phyloP scores from a whole-genome alignment of 192 early-diverging fungal genomes.

The Entomortierella chlamydospora region DNA sequence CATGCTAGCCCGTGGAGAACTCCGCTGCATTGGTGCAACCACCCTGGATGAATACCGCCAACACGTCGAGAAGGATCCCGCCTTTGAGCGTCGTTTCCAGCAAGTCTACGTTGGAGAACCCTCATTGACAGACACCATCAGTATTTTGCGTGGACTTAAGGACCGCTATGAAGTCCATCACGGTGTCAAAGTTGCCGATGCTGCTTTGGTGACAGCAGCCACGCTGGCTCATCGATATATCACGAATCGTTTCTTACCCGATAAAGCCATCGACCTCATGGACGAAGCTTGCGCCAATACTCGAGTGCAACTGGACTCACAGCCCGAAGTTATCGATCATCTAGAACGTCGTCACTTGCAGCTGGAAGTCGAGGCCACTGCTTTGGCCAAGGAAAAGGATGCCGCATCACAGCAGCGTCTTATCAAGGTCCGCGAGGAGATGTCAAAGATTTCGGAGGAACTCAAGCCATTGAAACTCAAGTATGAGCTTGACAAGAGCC shows the following conservation, averaged over 20 bases:
- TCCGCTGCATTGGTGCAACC: slow-evolving; percentile 96
- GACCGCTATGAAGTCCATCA: slow-evolving; percentile 86
- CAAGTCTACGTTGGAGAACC: slow-evolving; percentile 86
- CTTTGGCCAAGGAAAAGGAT: slow-evolving; percentile 94
- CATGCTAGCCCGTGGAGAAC: slow-evolving; percentile 97
- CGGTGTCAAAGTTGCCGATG: slow-evolving; percentile 83
- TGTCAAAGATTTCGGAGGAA: slow-evolving; percentile 84
- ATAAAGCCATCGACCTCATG: slow-evolving; percentile 87
- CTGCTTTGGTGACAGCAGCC: slow-evolving; percentile 81
- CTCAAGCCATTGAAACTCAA: slow-evolving; percentile 88
- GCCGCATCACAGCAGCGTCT: slow-evolving; percentile 82
- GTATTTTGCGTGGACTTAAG: slow-evolving; percentile 84
- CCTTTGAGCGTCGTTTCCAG: slow-evolving; percentile 87
- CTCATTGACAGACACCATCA: slow-evolving; percentile 76
- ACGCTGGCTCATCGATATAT: slow-evolving; percentile 82
- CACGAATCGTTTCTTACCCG: slow-evolving; percentile 77
- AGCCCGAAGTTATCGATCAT: slow-evolving; percentile 95
- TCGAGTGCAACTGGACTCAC: slow-evolving; percentile 95
- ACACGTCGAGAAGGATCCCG: slow-evolving; percentile 88
- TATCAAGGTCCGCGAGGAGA: slow-evolving; percentile 83
- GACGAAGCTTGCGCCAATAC: slow-evolving; percentile 98
- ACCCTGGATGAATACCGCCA: slow-evolving; percentile 96
- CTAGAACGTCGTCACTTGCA: slow-evolving; percentile 94
- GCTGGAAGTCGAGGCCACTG: slow-evolving; percentile 95
- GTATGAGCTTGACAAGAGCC: slow-evolving; percentile 87